Base-by-base conservation (phyloP, 257 asterid species). In the Solanum rostratum region DNA sequence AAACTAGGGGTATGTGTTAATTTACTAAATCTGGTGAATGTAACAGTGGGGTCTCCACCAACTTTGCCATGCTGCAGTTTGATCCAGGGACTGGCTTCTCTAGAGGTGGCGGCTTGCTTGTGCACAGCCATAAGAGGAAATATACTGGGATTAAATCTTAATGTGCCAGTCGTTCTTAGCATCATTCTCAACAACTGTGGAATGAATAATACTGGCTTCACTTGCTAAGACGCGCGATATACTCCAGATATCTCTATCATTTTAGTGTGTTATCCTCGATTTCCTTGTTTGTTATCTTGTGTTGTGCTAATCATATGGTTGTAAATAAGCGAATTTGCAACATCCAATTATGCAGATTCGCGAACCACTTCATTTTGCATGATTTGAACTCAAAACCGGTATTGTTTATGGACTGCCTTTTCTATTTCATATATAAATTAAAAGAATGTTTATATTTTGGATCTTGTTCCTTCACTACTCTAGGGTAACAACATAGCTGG, bases 111-210 rank as follows among this genome's bases (percentile, higher is more conserved):
- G 11, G 37, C 22, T 18, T 89, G 91, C 70, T 79, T 85, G n/a
- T 87, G 91, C 91, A 73, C 81, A 18, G 90, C 88, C 57, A 71
- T 87, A 18, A 73, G 78, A 65, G 91, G 87, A 5, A 89, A 85
- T 12, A n/a, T 89, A 10, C 27, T 87, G 8, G 90, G 91, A 18
- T 27, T 85, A 45, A 85, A 83, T 50, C 66, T 85, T 8, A 79
- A 89, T 20, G 41, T 85, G 1, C 89, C 89, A 7, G 14, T 87
- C 19, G 19, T 90, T 6, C 81, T 86, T 46, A 84, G 46, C 52
- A 69, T 86, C 19, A 22, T 88, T 22, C 85, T 89, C 27, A 85
- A 85, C 52, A 50, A 45, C 49, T 89, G 91, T 33, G 88, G 85
- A 37, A 85, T 22, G 53, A 33, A 43, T 49, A 80, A 82, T 8